phyloP scores from a whole-genome alignment of 2,329 filamentous ascomycete species.

The Xylaria polymorpha region DNA sequence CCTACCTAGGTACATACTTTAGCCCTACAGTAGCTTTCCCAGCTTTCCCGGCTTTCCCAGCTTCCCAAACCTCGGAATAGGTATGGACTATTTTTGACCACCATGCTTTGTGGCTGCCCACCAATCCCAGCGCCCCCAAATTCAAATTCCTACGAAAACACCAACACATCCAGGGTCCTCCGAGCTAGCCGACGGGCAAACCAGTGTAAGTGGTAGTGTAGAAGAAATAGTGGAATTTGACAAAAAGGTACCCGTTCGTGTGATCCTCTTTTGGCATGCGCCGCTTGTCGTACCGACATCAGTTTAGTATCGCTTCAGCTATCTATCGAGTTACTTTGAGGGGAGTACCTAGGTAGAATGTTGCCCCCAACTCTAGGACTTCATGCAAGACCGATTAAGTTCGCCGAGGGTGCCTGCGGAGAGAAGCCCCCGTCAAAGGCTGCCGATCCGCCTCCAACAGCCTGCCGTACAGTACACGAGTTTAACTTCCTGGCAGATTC shows the following conservation, averaged over 20 bases:
- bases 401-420: not conserved
- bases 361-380: slow-evolving; percentile 1
- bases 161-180: not conserved
- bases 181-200: slow-evolving; percentile 21
- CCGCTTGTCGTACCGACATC: not conserved
- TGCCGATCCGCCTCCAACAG: not conserved
- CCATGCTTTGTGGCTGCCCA: slow-evolving; percentile 19
- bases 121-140: slow-evolving; percentile 2
- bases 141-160: slow-evolving; percentile 3
- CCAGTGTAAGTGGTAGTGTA: not conserved
- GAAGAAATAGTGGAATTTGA: not conserved
- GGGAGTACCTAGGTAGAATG: not conserved
- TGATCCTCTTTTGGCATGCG: not conserved
- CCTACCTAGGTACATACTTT: not conserved
- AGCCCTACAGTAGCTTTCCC: not conserved
- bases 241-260: not conserved
- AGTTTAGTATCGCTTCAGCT: not conserved
- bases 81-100: slow-evolving; percentile 27
- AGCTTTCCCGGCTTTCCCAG: not conserved
- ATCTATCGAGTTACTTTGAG: not conserved
- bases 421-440: not conserved
- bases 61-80: slow-evolving; percentile 13
- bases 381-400: not conserved
- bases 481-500: not conserved
- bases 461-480: not conserved